Percentiles rank a stretch among this genome's conserved stretches.
phyloP scores from a whole-genome alignment of 495 filamentous ascomycete genomes.

The Penicillium waksmanii region DNA sequence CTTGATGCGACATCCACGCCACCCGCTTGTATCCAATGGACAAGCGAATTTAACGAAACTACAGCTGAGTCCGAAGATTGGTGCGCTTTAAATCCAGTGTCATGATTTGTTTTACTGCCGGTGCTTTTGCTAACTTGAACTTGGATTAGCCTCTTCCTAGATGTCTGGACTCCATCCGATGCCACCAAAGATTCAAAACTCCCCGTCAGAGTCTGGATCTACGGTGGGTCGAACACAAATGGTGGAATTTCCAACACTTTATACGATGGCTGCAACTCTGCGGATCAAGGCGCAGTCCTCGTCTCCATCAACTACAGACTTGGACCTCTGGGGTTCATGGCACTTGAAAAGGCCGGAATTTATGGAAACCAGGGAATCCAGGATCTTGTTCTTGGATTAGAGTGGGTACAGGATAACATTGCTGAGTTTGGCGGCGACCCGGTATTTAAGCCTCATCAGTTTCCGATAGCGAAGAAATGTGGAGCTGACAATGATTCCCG shows the following conservation, averaged over 20 bases:
- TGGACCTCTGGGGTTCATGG: constrained; percentile 38
- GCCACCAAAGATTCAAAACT: constrained; percentile 40
- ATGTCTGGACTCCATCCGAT: constrained; percentile 32
- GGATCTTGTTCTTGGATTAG: constrained; percentile 31
- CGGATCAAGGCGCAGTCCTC: constrained; percentile 37
- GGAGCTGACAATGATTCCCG: not conserved
- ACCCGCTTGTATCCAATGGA: no score
- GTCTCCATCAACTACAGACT: constrained; percentile 46
- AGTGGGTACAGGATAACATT: constrained; percentile 39
- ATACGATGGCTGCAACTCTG: constrained; percentile 46
- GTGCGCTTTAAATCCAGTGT: no score
- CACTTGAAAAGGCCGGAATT: constrained; percentile 29
- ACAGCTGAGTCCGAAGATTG: no score
- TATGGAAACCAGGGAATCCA: constrained; percentile 33
- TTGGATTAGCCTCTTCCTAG: constrained; percentile 22
- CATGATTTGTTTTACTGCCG: no score
- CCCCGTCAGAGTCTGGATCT: constrained; percentile 48
- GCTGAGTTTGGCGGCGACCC: constrained; percentile 38
- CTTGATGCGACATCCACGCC: no score
- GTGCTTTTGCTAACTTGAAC: no score
- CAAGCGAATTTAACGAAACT: no score
- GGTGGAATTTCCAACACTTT: constrained; percentile 29
- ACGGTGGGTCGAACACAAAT: constrained; percentile 35
- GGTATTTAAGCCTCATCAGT: constrained; percentile 9
- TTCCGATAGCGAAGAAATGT: no score